phyloP scores from a whole-genome alignment of 495 filamentous ascomycete species.

The Aspergillus sclerotioniger region DNA sequence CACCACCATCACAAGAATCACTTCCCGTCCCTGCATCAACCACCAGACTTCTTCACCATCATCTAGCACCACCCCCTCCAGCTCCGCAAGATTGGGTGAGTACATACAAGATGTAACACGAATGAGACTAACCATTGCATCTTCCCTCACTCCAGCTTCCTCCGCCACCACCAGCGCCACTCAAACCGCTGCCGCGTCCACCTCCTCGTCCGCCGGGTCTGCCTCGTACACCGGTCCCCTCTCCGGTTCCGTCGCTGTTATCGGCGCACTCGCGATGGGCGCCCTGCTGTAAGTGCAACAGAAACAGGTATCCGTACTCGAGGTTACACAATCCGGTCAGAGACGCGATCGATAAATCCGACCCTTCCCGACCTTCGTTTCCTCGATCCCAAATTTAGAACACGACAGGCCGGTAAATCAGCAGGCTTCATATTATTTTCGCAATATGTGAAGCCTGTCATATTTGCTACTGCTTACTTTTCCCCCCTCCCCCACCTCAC shows the following conservation, averaged over 20 bases:
- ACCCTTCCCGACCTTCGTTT: background rate
- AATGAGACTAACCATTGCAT: background rate
- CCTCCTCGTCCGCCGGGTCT: constrained; percentile 13
- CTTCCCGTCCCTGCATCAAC: constrained; percentile 1
- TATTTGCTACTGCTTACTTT: background rate
- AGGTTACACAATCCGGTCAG: background rate
- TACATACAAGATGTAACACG: background rate
- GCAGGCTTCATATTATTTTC: background rate
- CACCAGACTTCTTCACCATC: constrained; percentile 4
- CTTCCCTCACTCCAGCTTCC: constrained; percentile 1
- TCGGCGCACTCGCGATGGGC: constrained; percentile 18
- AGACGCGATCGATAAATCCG: background rate
- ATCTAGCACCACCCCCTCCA: constrained; percentile 6
- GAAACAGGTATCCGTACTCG: background rate
- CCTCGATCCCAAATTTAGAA: background rate
- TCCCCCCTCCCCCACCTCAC: background rate
- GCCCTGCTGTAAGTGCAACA: constrained; percentile 16
- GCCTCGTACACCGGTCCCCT: constrained; percentile 24
- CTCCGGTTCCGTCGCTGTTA: constrained; percentile 10
- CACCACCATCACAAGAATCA: background rate
- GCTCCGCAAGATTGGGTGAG: background rate
- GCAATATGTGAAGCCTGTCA: background rate
- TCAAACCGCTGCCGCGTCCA: constrained; percentile 8
- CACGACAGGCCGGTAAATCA: background rate
- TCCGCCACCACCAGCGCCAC: background rate